Conservation (phyloP, 2,329 filamentous ascomycete species). For the Amauroascus verrucosus region DNA sequence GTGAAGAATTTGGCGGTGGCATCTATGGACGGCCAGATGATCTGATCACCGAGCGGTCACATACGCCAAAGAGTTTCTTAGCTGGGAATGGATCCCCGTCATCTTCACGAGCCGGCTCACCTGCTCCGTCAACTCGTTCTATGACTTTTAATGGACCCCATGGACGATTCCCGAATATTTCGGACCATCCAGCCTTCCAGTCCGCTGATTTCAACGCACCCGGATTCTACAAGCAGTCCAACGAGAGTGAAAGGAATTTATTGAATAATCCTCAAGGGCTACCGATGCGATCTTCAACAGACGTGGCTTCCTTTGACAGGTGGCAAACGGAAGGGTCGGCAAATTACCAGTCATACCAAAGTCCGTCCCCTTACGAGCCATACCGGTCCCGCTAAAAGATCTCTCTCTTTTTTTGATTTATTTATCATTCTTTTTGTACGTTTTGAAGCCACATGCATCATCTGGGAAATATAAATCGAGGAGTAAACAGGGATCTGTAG, state of each 20-base stretch:
- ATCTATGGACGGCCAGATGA: slow-evolving; percentile 39
- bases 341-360: slow-evolving; percentile 6
- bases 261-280: slow-evolving; percentile 30
- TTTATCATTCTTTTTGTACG: slow-evolving; percentile 1
- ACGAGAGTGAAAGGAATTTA: slow-evolving; percentile 34
- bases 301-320: slow-evolving; percentile 23
- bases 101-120: slow-evolving; percentile 34
- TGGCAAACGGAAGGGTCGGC: slow-evolving; percentile 25
- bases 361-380: slow-evolving; percentile 16
- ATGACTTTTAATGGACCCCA: slow-evolving; percentile 18
- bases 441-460: slow-evolving; percentile 5
- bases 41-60: slow-evolving; percentile 36
- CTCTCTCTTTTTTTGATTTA: slow-evolving; percentile 1
- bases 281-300: slow-evolving; percentile 13
- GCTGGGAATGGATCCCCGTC: slow-evolving; percentile 28
- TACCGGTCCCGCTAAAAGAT: slow-evolving; percentile 12
- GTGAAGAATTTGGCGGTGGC: slow-evolving; percentile 73
- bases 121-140: slow-evolving; percentile 27
- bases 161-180: slow-evolving; percentile 17
- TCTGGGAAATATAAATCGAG: not conserved
- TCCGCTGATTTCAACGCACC: slow-evolving; percentile 20
- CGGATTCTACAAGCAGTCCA: slow-evolving; percentile 27
- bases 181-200: slow-evolving; percentile 32
- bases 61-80: slow-evolving; percentile 31
- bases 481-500: not conserved